These are phyloP conservation scores for Leptographium flavum DNA, from an alignment of 2,329 filamentous ascomycete species.

Conservation along the genomic window DNA sequence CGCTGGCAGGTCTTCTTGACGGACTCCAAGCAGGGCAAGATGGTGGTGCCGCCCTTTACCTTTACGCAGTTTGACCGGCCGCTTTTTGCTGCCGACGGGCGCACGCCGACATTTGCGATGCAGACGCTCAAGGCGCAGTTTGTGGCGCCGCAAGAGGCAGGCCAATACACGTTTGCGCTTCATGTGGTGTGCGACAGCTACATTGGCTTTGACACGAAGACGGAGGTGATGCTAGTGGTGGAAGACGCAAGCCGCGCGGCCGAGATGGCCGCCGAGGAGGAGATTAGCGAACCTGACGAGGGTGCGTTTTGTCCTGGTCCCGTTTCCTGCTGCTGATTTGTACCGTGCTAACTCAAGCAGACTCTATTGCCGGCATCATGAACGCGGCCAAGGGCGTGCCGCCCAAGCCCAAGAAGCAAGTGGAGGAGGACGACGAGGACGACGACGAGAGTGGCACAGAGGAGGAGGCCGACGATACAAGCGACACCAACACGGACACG, in stretches of 20 bases:
- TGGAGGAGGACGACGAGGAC: conserved; percentile 40
- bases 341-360: conserved; percentile 26
- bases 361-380: conserved; percentile 86
- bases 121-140: conserved; percentile 97
- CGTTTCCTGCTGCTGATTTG: neutral
- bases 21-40: conserved; percentile 86
- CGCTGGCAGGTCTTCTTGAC: conserved; percentile 91
- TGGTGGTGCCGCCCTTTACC: conserved; percentile 92
- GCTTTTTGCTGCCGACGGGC: conserved; percentile 63
- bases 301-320: conserved; percentile 40
- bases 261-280: conserved; percentile 70
- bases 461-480: conserved; percentile 52
- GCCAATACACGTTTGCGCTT: conserved; percentile 90
- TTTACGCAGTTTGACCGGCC: conserved; percentile 87
- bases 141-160: conserved; percentile 80
- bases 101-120: conserved; percentile 75
- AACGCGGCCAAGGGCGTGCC: conserved; percentile 64
- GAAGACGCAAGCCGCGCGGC: conserved; percentile 79
- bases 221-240: conserved; percentile 78
- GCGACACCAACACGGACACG: conserved; percentile 55
- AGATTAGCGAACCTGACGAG: conserved; percentile 96
- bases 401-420: conserved; percentile 33
- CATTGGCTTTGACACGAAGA: conserved; percentile 81
- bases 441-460: conserved; percentile 79
- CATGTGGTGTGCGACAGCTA: conserved; percentile 92